Conservation (phyloP, 2,329 filamentous ascomycete genomes). For the Pestalotiopsis sp. region DNA sequence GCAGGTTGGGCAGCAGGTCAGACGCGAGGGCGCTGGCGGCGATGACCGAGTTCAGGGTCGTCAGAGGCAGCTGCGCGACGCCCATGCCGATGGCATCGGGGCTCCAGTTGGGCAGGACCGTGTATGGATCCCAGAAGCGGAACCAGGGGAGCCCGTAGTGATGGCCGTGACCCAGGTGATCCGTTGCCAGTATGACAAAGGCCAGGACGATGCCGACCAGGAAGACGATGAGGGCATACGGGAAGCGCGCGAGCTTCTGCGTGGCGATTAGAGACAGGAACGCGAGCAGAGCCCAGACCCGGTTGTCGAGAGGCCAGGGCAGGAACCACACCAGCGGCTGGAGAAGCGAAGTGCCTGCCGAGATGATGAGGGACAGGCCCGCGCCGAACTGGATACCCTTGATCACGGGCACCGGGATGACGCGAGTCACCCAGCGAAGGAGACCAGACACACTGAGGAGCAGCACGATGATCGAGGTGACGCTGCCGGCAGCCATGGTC, state of each 20-base stretch:
- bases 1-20: slow-evolving; percentile 73
- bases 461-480: slow-evolving; percentile 74
- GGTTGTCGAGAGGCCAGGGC: slow-evolving; percentile 74
- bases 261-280: slow-evolving; percentile 73
- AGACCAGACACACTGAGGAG: slow-evolving; percentile 79
- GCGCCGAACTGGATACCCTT: slow-evolving; percentile 96
- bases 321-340: slow-evolving; percentile 68
- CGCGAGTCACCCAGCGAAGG: slow-evolving; percentile 71
- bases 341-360: slow-evolving; percentile 72
- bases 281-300: slow-evolving; percentile 73
- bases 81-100: slow-evolving; percentile 58
- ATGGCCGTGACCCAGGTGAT: slow-evolving; percentile 13
- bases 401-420: slow-evolving; percentile 83
- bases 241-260: slow-evolving; percentile 65
- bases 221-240: slow-evolving; percentile 79
- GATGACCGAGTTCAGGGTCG: slow-evolving; percentile 89
- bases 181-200: slow-evolving; percentile 41
- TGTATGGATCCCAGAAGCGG: slow-evolving; percentile 61
- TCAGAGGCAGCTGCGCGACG: slow-evolving; percentile 86
- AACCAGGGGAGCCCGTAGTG: slow-evolving; percentile 50
- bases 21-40: slow-evolving; percentile 79
- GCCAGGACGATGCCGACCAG: slow-evolving; percentile 69
- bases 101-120: slow-evolving; percentile 48
- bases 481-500: slow-evolving; percentile 81
- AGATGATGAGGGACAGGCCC: slow-evolving; percentile 79